phyloP scores from a whole-genome alignment of 345 rosid species.

The Euphorbia pulcherrima region DNA sequence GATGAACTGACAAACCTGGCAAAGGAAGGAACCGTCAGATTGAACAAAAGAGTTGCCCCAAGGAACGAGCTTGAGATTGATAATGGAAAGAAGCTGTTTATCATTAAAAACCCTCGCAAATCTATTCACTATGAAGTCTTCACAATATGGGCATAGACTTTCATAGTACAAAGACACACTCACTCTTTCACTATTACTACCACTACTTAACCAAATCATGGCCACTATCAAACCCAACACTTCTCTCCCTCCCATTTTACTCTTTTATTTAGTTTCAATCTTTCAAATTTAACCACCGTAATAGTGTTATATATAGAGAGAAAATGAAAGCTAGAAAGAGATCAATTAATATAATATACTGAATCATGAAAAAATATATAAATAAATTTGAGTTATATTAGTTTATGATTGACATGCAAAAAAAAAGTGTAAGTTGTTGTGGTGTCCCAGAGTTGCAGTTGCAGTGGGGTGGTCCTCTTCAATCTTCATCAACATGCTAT shows the following conservation, averaged over 20 bases:
- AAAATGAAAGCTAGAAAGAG: constrained; percentile 6
- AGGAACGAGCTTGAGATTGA: constrained; percentile 68
- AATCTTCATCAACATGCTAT: background rate
- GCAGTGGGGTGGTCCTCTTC: background rate
- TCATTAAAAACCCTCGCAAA: constrained; percentile 54
- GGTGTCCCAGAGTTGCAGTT: background rate
- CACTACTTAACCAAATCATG: background rate
- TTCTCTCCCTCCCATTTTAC: too few species aligned
- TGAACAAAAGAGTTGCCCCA: constrained; percentile 68
- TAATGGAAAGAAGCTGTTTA: constrained; percentile 48
- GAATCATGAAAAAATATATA: too few species aligned
- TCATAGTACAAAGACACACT: constrained; percentile 69
- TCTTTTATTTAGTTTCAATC: too few species aligned
- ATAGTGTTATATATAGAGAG: background rate
- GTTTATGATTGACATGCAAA: background rate
- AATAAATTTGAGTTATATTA: too few species aligned
- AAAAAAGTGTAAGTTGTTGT: too few species aligned
- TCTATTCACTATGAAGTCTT: constrained; percentile 68
- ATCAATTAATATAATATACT: background rate
- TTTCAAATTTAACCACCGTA: too few species aligned
- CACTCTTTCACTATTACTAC: constrained; percentile 32
- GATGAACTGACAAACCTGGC: too few species aligned
- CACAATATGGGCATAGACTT: constrained; percentile 65
- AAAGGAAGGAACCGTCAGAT: constrained; percentile 41
- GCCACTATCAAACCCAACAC: background rate